Conservation (phyloP, 2,329 filamentous ascomycete species). For the Penicillium sp. region DNA sequence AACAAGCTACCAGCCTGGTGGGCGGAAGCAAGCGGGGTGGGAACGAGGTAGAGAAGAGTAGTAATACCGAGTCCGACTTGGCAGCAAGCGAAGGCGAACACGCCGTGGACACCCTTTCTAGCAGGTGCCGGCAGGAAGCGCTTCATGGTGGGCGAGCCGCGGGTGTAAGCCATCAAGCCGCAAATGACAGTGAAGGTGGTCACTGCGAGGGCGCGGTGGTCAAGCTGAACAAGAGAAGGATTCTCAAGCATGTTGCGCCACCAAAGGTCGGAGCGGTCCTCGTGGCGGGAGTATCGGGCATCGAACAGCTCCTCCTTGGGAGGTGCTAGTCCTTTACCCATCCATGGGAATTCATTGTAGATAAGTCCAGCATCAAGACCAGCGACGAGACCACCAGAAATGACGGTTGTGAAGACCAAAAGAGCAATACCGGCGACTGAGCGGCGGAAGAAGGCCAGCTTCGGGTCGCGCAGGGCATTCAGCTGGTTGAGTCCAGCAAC, state of each 20-base stretch:
- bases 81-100: conserved; percentile 76
- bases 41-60: conserved; percentile 92
- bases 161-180: conserved; percentile 75
- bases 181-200: conserved; percentile 82
- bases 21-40: conserved; percentile 78
- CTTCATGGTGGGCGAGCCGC: conserved; percentile 65
- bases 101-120: conserved; percentile 68
- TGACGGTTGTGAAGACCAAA: conserved; percentile 82
- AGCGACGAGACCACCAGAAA: conserved; percentile 91
- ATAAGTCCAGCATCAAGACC: conserved; percentile 95
- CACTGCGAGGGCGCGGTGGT: conserved; percentile 88
- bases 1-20: conserved; percentile 91
- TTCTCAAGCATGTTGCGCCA: conserved; percentile 99
- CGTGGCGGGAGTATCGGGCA: conserved; percentile 75
- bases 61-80: conserved; percentile 86
- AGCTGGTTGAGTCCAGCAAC: conserved; percentile 60
- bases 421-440: conserved; percentile 67
- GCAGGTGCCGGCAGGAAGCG: conserved; percentile 55
- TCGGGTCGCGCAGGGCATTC: conserved; percentile 61
- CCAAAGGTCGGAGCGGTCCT: conserved; percentile 79
- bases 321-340: conserved; percentile 81
- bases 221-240: conserved; percentile 88
- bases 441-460: conserved; percentile 70
- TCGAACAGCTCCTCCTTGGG: conserved; percentile 81
- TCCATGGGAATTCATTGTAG: conserved; percentile 97